A percentile compares a stretch with the other conserved stretches of the same genome.
These are phyloP conservation scores for Metschnikowia gruessii DNA, from an alignment of 805 yeast species.

Conservation along the genomic window DNA sequence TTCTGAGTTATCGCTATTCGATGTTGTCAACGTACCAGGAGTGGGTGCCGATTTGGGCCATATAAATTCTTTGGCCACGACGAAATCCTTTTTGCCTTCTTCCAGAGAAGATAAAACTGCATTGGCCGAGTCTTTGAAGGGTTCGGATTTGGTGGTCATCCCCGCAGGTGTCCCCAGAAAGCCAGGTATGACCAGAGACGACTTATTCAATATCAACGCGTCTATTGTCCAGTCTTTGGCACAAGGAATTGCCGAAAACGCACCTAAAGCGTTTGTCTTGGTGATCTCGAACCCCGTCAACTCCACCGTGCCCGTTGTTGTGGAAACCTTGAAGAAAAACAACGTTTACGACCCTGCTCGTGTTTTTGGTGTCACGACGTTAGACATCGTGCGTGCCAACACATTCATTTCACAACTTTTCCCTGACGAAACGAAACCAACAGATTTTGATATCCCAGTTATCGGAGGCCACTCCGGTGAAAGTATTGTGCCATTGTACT, in stretches of 20 bases:
- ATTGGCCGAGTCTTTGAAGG: slow-evolving; percentile 44
- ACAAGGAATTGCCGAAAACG: slow-evolving; percentile 65
- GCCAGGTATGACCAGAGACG: slow-evolving; percentile 94
- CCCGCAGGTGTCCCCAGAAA: slow-evolving; percentile 94
- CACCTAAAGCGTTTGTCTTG: slow-evolving; percentile 74
- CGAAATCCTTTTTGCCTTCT: slow-evolving; percentile 60
- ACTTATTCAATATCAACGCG: slow-evolving; percentile 79
- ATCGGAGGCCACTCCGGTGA: slow-evolving; percentile 96
- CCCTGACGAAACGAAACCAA: slow-evolving; percentile 43
- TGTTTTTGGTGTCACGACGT: slow-evolving; percentile 84
- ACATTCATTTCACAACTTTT: slow-evolving; percentile 64
- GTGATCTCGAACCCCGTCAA: slow-evolving; percentile 93
- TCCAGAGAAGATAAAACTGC: slow-evolving; percentile 47
- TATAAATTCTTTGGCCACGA: slow-evolving; percentile 65
- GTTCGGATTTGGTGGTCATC: slow-evolving; percentile 49
- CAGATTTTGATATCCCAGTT: slow-evolving; percentile 65
- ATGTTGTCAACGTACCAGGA: slow-evolving; percentile 81
- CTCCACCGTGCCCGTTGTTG: slow-evolving; percentile 88
- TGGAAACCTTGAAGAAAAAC: slow-evolving; percentile 67
- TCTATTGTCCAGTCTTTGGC: slow-evolving; percentile 73
- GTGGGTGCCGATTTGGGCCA: slow-evolving; percentile 88
- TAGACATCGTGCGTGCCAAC: slow-evolving; percentile 86
- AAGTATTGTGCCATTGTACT: slow-evolving; percentile 84
- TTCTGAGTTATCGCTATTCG: slow-evolving; percentile 71
- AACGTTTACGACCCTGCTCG: slow-evolving; percentile 68